Conservation (phyloP, 805 yeast species). For the Kazachstania africana region DNA sequence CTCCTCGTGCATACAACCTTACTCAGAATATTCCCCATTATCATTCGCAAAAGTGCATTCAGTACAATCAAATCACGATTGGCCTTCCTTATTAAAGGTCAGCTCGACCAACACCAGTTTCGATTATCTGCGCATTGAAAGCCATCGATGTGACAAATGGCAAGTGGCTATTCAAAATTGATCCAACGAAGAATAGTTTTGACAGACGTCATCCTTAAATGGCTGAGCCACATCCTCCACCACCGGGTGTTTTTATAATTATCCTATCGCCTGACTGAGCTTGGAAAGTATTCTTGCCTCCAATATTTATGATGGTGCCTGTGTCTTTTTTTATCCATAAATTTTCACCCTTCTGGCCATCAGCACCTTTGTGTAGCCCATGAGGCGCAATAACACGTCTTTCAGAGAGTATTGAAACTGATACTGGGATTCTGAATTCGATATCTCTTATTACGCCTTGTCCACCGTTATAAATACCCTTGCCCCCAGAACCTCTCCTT, state of each 20-base stretch:
- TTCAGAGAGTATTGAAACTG: slow-evolving; percentile 75
- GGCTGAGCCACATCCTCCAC: slow-evolving; percentile 69
- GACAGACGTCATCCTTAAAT: too few species aligned
- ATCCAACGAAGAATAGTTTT: too few species aligned
- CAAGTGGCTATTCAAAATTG: too few species aligned
- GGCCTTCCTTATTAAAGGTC: too few species aligned
- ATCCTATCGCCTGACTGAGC: slow-evolving; percentile 54
- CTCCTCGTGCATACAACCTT: too few species aligned
- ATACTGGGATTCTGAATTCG: slow-evolving; percentile 61
- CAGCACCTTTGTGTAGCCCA: slow-evolving; percentile 74
- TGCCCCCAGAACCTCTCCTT: slow-evolving; percentile 69
- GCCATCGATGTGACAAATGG: too few species aligned
- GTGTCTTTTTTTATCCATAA: slow-evolving; percentile 34
- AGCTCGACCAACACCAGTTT: too few species aligned
- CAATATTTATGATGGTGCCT: slow-evolving; percentile 35
- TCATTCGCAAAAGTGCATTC: too few species aligned
- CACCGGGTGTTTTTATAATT: slow-evolving; percentile 69
- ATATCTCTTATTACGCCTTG: slow-evolving; percentile 79
- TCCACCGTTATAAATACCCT: slow-evolving; percentile 65
- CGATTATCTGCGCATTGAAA: too few species aligned
- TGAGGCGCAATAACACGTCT: slow-evolving; percentile 77
- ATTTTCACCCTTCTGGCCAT: slow-evolving; percentile 65
- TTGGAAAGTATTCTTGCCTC: slow-evolving; percentile 59
- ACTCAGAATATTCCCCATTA: too few species aligned
- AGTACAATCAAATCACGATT: too few species aligned